Percentiles rank a stretch among this genome's conserved stretches.
Evolutionary conservation across 495 filamentous ascomycete genomes (phyloP).

Genomic region (Penicillium malachiteum): DNA sequence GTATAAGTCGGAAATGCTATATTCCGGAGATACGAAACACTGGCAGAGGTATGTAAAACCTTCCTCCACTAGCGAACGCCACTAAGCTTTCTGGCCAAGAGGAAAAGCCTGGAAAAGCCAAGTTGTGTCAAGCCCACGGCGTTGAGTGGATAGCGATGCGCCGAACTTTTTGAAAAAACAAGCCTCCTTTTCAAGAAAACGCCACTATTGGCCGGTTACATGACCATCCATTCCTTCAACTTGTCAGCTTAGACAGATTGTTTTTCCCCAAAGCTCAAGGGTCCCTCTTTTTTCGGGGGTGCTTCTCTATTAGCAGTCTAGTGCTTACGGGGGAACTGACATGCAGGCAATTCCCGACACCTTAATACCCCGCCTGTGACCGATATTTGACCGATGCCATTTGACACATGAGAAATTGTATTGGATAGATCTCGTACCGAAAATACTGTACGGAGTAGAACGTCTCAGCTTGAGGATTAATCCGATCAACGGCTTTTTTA

Average conservation of each 20-base stretch:
- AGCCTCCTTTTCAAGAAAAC: constrained; percentile 6
- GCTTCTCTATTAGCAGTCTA: not conserved
- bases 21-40: constrained; percentile 3
- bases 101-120: constrained; percentile 5
- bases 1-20: constrained; percentile 15
- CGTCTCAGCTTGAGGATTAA: not conserved
- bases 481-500: no score
- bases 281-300: constrained; percentile 5
- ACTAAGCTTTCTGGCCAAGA: constrained; percentile 15
- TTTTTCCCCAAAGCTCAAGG: not conserved
- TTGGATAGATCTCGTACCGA: not conserved
- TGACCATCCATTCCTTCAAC: not conserved
- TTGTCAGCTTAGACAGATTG: constrained; percentile 4
- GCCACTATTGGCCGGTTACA: constrained; percentile 7
- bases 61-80: constrained; percentile 16
- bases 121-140: constrained; percentile 7
- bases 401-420: not conserved
- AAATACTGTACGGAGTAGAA: not conserved
- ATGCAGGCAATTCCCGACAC: not conserved
- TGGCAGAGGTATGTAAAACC: constrained; percentile 3
- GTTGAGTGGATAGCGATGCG: constrained; percentile 9
- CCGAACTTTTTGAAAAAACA: constrained; percentile 9
- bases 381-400: constrained; percentile 1
- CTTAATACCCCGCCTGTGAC: constrained; percentile 4
- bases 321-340: constrained; percentile 4